A percentile compares a stretch with the other conserved stretches of the same genome.
Evolutionary conservation across 2,329 filamentous ascomycete species (phyloP).

Genomic region (Pleoardoris graminearum): DNA sequence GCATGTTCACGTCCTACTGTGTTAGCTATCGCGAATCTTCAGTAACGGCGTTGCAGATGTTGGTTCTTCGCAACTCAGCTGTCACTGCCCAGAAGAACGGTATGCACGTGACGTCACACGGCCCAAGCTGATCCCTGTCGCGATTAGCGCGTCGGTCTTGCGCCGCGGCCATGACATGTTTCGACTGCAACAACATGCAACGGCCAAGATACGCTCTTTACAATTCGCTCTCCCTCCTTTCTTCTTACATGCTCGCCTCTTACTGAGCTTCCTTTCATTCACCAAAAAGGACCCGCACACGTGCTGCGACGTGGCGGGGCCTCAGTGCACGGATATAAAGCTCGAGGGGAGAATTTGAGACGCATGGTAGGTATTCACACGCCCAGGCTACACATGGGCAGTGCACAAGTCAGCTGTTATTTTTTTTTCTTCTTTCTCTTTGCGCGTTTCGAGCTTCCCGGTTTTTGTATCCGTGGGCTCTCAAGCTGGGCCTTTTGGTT

Average conservation of each 20-base stretch:
- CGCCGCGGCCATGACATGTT: neutral
- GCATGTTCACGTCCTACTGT: neutral
- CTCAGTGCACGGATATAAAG: constrained; percentile 10
- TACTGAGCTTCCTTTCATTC: neutral
- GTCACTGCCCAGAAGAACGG: too few relatives aligned
- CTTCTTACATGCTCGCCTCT: constrained; percentile 3
- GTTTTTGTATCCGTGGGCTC: too few relatives aligned
- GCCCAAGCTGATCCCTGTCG: constrained; percentile 6
- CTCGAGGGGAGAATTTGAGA: constrained; percentile 1
- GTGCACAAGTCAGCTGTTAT: neutral
- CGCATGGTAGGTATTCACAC: constrained; percentile 4
- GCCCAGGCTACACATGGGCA: neutral
- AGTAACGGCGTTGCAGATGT: too few relatives aligned
- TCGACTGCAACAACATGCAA: constrained; percentile 18
- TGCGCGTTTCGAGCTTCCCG: neutral
- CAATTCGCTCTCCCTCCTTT: neutral
- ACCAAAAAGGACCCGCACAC: constrained; percentile 12
- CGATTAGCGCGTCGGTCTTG: neutral
- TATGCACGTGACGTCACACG: constrained; percentile 19
- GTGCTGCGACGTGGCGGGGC: constrained; percentile 16
- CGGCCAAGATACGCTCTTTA: constrained; percentile 4
- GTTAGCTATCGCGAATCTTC: too few relatives aligned
- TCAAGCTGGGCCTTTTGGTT: too few relatives aligned
- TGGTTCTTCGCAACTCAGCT: too few relatives aligned
- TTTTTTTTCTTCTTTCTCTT: too few relatives aligned